These are phyloP conservation scores for Limonium bicolor DNA, from an alignment of 148 eudicot species.

Conservation along the genomic window DNA sequence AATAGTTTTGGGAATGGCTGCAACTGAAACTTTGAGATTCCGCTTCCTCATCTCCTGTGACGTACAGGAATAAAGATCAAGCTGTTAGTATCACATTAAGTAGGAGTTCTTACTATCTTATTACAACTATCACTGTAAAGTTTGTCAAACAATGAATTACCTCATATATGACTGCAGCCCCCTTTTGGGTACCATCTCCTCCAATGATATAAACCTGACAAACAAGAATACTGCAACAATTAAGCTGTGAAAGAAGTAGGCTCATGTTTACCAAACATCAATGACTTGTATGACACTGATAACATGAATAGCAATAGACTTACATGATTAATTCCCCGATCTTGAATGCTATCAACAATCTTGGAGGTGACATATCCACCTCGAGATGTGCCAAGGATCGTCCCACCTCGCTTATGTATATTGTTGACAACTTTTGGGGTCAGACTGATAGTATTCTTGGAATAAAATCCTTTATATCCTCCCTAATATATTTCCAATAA, in stretches of 20 bases:
- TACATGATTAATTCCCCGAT: conserved; percentile 88
- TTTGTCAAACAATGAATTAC: conserved; percentile 12
- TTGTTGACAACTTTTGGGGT: conserved; percentile 73
- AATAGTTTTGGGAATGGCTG: conserved; percentile 79
- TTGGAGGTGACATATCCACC: conserved; percentile 71
- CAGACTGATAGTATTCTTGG: conserved; percentile 49
- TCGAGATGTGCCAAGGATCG: conserved; percentile 70
- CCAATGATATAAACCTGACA: conserved; percentile 83
- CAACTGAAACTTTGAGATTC: conserved; percentile 66
- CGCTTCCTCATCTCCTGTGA: conserved; percentile 67
- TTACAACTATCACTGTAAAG: background rate
- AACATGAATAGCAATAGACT: background rate
- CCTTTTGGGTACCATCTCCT: conserved; percentile 92
- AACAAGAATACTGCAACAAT: background rate
- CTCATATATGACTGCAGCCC: conserved; percentile 77
- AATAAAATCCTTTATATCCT: conserved; percentile 81
- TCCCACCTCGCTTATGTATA: conserved; percentile 89
- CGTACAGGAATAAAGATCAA: background rate
- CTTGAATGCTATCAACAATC: conserved; percentile 90
- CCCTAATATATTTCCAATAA: conserved; percentile 33
- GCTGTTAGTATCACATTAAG: background rate
- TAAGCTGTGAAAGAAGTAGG: too few relatives aligned
- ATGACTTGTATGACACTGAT: background rate
- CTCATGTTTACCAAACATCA: background rate
- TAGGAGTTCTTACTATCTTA: background rate